Conservation (phyloP, 2,329 filamentous ascomycete species). For the Scedosporium dehoogii region DNA sequence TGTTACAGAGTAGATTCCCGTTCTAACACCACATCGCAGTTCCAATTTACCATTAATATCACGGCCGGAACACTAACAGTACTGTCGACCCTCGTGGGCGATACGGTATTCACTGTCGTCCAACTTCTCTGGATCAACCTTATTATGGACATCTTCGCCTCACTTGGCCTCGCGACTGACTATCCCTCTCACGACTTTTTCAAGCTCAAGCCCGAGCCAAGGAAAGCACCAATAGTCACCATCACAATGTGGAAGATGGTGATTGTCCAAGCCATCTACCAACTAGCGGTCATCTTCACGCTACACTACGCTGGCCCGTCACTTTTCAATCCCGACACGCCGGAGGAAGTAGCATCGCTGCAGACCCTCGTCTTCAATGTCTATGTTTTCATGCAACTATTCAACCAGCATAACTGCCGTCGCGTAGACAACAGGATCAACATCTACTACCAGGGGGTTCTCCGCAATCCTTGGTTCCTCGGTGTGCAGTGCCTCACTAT, state of each 20-base stretch:
- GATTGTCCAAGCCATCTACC: conserved; percentile 49
- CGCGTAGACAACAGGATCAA: conserved; percentile 63
- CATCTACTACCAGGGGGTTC: conserved; percentile 64
- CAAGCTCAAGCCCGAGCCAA: conserved; percentile 19
- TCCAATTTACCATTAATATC: conserved; percentile 53
- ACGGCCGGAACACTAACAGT: conserved; percentile 50
- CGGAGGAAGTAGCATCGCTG: conserved; percentile 32
- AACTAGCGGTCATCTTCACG: conserved; percentile 45
- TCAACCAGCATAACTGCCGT: conserved; percentile 58
- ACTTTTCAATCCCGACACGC: conserved; percentile 31
- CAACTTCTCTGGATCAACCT: conserved; percentile 53
- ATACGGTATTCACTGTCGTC: conserved; percentile 45
- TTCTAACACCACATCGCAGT: conserved; percentile 21
- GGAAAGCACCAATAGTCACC: conserved; percentile 52
- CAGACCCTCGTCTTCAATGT: conserved; percentile 59
- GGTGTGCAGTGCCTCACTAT: conserved; percentile 57
- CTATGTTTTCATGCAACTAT: conserved; percentile 65
- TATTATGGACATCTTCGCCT: conserved; percentile 51
- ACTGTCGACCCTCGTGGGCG: conserved; percentile 41
- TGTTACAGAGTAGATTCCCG: no score
- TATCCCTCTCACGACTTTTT: conserved; percentile 25
- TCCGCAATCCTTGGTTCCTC: conserved; percentile 68
- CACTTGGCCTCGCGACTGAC: conserved; percentile 35
- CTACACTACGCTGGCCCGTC: conserved; percentile 50
- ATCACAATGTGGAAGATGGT: conserved; percentile 62